Percentiles rank a stretch among this genome's conserved stretches.
These are phyloP conservation scores for Gossypium trilobum DNA, from an alignment of 441 rosid genomes.

Conservation along the genomic window DNA sequence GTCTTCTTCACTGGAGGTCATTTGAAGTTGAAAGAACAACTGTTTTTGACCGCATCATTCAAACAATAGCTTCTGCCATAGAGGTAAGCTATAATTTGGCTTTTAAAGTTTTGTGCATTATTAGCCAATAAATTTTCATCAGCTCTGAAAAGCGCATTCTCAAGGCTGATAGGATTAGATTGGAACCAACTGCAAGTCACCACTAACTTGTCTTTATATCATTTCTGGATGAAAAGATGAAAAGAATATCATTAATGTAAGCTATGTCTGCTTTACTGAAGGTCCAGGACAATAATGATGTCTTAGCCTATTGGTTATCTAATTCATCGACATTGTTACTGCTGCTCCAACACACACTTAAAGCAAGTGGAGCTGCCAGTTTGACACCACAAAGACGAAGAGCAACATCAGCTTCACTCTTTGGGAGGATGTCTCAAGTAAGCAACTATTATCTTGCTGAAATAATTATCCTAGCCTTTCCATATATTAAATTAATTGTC, in stretches of 20 bases:
- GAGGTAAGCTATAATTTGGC: constrained; percentile 31
- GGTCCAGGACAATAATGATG: constrained; percentile 54
- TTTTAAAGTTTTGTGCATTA: not conserved
- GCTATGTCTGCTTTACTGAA: constrained; percentile 20
- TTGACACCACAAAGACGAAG: constrained; percentile 48
- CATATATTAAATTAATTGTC: not conserved
- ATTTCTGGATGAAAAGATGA: constrained; percentile 2
- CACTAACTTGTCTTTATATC: not conserved
- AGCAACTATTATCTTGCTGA: constrained; percentile 5
- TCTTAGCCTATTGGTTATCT: constrained; percentile 62
- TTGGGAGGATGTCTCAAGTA: constrained; percentile 70
- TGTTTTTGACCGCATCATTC: constrained; percentile 60
- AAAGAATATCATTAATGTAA: constrained; percentile 7
- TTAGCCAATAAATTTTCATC: not conserved
- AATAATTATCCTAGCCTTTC: not conserved
- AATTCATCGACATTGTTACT: constrained; percentile 47
- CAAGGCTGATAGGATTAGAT: not conserved
- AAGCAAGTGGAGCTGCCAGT: constrained; percentile 43
- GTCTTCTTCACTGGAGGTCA: constrained; percentile 75
- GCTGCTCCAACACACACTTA: constrained; percentile 53
- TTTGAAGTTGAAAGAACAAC: constrained; percentile 69
- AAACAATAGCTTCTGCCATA: constrained; percentile 55
- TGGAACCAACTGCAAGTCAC: not conserved
- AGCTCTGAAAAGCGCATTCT: constrained; percentile 1
- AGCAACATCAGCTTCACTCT: constrained; percentile 42